phyloP scores from a whole-genome alignment of 257 asterid genomes.

The Avicennia marina region DNA sequence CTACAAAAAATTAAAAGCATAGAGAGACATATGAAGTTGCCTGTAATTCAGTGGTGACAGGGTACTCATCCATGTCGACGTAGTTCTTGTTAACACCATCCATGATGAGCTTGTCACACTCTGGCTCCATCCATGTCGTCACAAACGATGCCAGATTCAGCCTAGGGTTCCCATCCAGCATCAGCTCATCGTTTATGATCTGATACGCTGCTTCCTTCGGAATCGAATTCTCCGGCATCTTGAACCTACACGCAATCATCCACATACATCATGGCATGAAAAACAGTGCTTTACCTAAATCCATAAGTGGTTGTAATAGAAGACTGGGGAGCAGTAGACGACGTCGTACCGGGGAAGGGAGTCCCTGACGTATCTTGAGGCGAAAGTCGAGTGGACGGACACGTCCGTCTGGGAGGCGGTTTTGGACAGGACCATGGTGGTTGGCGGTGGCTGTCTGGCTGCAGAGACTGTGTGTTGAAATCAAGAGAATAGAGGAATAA shows the following conservation, averaged over 20 bases:
- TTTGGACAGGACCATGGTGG: slow-evolving; percentile 73
- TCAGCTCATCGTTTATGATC: slow-evolving; percentile 89
- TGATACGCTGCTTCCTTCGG: slow-evolving; percentile 96
- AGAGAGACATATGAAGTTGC: slow-evolving; percentile 19
- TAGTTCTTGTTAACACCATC: slow-evolving; percentile 70
- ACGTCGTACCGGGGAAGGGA: slow-evolving; percentile 75
- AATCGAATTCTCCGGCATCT: slow-evolving; percentile 74
- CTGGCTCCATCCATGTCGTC: slow-evolving; percentile 98
- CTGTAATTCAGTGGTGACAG: slow-evolving; percentile 92
- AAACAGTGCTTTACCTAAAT: too few relatives aligned
- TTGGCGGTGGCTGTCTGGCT: too few relatives aligned
- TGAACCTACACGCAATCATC: slow-evolving; percentile 33
- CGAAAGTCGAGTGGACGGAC: slow-evolving; percentile 73
- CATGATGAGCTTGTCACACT: slow-evolving; percentile 86
- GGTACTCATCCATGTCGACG: slow-evolving; percentile 97
- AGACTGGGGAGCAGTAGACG: too few relatives aligned
- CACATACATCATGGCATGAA: too few relatives aligned
- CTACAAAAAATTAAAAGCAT: not conserved
- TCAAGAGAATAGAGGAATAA: too few relatives aligned
- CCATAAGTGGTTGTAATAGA: too few relatives aligned
- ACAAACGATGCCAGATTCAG: slow-evolving; percentile 84
- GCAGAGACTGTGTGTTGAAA: too few relatives aligned
- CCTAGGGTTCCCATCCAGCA: slow-evolving; percentile 96
- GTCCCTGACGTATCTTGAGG: slow-evolving; percentile 74
- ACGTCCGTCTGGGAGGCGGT: slow-evolving; percentile 49